Evolutionary conservation across 2,329 filamentous ascomycete species (phyloP).

Genomic region (Trichoderma koningii): DNA sequence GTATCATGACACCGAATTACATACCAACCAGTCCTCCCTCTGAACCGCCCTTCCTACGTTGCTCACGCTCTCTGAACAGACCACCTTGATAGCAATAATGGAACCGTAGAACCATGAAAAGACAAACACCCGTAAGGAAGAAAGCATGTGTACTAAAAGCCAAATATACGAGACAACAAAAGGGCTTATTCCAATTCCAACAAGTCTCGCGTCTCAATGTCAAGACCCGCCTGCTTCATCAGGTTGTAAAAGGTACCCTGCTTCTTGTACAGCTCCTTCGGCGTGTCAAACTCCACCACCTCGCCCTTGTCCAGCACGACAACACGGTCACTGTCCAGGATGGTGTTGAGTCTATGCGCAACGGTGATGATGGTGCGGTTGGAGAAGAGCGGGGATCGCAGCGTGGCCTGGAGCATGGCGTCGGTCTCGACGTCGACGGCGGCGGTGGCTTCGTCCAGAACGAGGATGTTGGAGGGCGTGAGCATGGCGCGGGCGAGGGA

Average conservation of each 20-base stretch:
- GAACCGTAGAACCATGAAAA: background rate
- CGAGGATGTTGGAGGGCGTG: constrained; percentile 93
- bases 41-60: too few relatives aligned
- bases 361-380: constrained; percentile 98
- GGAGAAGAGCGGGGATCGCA: constrained; percentile 69
- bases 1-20: constrained; percentile 6
- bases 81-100: background rate
- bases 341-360: constrained; percentile 97
- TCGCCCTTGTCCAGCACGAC: constrained; percentile 89
- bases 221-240: constrained; percentile 85
- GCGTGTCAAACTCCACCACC: constrained; percentile 91
- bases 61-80: too few relatives aligned
- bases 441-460: constrained; percentile 94
- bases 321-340: constrained; percentile 84
- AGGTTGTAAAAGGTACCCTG: constrained; percentile 83
- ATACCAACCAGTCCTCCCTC: background rate
- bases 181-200: too few relatives aligned
- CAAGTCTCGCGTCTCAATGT: constrained; percentile 41
- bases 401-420: constrained; percentile 64
- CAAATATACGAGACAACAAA: background rate
- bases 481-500: constrained; percentile 91
- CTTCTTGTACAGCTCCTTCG: constrained; percentile 71
- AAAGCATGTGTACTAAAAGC: background rate
- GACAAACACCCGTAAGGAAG: background rate
- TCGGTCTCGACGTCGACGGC: constrained; percentile 69